A percentile compares a stretch with the other conserved stretches of the same genome.
Conservation (phyloP, 164 flowering plant species). For the Macadamia integrifolia region DNA sequence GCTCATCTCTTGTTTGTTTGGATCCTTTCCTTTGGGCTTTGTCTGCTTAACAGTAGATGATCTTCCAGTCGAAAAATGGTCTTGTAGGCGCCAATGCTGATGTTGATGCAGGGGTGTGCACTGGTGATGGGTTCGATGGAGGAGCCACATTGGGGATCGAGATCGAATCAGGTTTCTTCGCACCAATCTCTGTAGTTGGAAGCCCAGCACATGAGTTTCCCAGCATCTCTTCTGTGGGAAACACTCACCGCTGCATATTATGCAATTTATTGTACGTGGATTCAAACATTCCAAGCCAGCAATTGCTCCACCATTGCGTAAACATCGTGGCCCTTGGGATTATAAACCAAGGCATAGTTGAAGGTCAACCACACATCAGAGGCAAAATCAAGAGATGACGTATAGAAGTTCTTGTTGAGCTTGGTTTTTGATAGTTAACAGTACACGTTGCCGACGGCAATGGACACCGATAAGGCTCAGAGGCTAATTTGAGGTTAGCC, state of each 20-base stretch:
- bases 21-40: constrained; percentile 35
- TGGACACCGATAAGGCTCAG: no score
- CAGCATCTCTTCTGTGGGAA: constrained; percentile 18
- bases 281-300: constrained; percentile 20
- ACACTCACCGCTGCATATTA: constrained; percentile 1
- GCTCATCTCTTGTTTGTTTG: constrained; percentile 32
- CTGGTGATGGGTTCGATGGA: not conserved
- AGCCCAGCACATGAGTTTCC: constrained; percentile 30
- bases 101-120: constrained; percentile 4
- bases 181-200: constrained; percentile 12
- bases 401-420: constrained; percentile 28
- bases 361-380: constrained; percentile 73
- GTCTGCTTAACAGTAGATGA: constrained; percentile 17
- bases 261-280: constrained; percentile 17
- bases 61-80: constrained; percentile 4
- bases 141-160: not conserved
- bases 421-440: no score
- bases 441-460: no score
- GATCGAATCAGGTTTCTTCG: not conserved
- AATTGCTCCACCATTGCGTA: constrained; percentile 43
- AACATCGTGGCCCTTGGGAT: constrained; percentile 75
- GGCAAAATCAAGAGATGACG: constrained; percentile 51
- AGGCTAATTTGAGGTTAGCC: no score
- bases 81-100: constrained; percentile 22
- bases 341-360: constrained; percentile 68